Conservation (phyloP, 1,139 yeast species). For the Suhomyces taliae region DNA sequence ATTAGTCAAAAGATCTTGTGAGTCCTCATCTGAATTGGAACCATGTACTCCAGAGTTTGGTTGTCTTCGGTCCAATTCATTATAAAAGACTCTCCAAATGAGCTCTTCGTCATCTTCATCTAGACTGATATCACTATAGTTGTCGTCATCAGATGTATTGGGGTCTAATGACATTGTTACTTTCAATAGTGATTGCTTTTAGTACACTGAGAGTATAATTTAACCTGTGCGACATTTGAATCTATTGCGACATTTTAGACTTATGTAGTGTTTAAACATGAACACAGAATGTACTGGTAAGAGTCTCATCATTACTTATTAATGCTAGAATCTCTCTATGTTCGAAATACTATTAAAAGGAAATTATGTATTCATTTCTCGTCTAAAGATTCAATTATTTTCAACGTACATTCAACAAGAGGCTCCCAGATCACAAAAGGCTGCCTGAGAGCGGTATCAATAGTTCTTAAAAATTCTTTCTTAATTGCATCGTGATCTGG, state of each 20-base stretch:
- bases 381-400: too few relatives aligned
- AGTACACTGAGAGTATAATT: too few relatives aligned
- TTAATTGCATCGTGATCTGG: too few relatives aligned
- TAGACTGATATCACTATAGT: constrained; percentile 40
- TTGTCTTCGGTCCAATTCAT: constrained; percentile 15
- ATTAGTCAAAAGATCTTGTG: background rate
- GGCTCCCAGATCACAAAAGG: background rate
- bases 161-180: background rate
- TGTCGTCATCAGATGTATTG: constrained; percentile 14
- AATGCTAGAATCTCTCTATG: too few relatives aligned
- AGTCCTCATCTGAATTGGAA: too few relatives aligned
- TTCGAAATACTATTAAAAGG: too few relatives aligned
- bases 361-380: too few relatives aligned
- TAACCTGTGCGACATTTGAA: background rate
- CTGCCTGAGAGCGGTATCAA: background rate
- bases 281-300: too few relatives aligned
- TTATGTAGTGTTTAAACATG: too few relatives aligned
- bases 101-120: constrained; percentile 52
- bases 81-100: constrained; percentile 46
- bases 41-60: too few relatives aligned
- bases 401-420: background rate
- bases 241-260: background rate
- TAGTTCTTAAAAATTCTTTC: too few relatives aligned
- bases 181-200: background rate
- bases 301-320: too few relatives aligned